Evolutionary conservation across 139 green algal species (phyloP), one percentile per base, ranked within the genome.

Genomic region (Chlamydomonas schloesseri): DNA sequence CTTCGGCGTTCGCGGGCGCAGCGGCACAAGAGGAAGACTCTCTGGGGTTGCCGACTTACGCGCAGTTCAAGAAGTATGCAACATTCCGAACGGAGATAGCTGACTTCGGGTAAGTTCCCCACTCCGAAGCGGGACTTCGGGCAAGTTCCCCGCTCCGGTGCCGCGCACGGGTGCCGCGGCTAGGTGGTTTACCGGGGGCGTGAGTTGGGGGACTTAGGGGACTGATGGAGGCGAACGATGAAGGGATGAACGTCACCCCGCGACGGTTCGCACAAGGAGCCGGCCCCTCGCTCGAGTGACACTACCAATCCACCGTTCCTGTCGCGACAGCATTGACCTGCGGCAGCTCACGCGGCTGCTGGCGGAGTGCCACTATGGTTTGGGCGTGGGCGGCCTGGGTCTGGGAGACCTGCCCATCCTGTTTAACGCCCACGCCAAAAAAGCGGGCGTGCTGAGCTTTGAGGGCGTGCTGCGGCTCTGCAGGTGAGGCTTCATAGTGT

Each of bases 31-130:
- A 78, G 69, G 69, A 79, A 29, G 81, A 87, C 47, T 70, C 79
- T 3, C 33, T 69, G 28, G 81, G 81, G 29, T 69, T 87, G 37
- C 81, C 81, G 6, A 72, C 68, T 14, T 87, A 87, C n/a, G 69
- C 68, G 47, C 69, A 71, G 55, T 87, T 87, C 55, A 87, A 87
- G 69, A 71, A 65, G 28, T 29, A 80, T 29, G 81, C 81, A 28
- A 71, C 36, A 10, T 87, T 87, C 65, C 24, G 28, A 13, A 71
- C 81, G 13, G 81, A 79, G 0, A n/a, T 79, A 13, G 50, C 81
- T 18, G 81, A 87, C 37, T 87, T 87, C 53, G 69, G 69, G 81
- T 87, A 50, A n/a, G n/a, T n/a, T n/a, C n/a, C n/a, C n/a, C n/a
- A n/a, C n/a, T n/a, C n/a, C n/a, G n/a, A n/a, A n/a, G n/a, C n/a